phyloP scores from a whole-genome alignment of 1,139 yeast genomes.

The Hansenula sp. region DNA sequence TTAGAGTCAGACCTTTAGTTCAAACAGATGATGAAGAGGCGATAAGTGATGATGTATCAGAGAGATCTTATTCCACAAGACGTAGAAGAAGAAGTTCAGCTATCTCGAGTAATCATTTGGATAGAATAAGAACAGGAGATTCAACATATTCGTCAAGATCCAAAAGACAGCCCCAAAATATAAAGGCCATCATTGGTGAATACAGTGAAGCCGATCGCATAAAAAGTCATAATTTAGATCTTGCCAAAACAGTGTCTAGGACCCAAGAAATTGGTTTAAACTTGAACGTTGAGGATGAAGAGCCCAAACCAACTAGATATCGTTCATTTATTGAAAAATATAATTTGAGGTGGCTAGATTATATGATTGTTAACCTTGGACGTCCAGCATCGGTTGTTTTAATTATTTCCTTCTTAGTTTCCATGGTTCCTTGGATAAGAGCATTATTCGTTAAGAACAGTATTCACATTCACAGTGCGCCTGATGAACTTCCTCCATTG shows the following conservation, averaged over 20 bases:
- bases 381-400: slow-evolving; percentile 72
- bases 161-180: slow-evolving; percentile 42
- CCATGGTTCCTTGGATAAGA: slow-evolving; percentile 86
- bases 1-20: background rate
- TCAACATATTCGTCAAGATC: slow-evolving; percentile 19
- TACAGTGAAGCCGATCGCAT: slow-evolving; percentile 43
- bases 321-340: slow-evolving; percentile 28
- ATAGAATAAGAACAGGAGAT: slow-evolving; percentile 10
- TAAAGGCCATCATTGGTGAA: slow-evolving; percentile 50
- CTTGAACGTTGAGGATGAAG: slow-evolving; percentile 3
- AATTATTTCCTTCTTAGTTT: slow-evolving; percentile 54
- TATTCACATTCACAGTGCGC: slow-evolving; percentile 57
- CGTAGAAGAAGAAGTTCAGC: slow-evolving; percentile 4
- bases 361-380: slow-evolving; percentile 45
- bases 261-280: slow-evolving; percentile 19
- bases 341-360: slow-evolving; percentile 29
- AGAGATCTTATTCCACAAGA: background rate
- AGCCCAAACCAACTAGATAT: slow-evolving; percentile 4
- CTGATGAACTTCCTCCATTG: slow-evolving; percentile 79
- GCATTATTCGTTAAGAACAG: slow-evolving; percentile 59
- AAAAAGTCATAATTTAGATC: slow-evolving; percentile 8
- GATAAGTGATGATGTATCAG: background rate
- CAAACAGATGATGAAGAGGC: slow-evolving; percentile 2
- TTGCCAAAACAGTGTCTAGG: slow-evolving; percentile 14
- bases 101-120: slow-evolving; percentile 3